Evolutionary conservation across 106 monocot species (phyloP), one percentile per base, ranked within the genome.

Genomic region (Narthecium ossifragum): DNA sequence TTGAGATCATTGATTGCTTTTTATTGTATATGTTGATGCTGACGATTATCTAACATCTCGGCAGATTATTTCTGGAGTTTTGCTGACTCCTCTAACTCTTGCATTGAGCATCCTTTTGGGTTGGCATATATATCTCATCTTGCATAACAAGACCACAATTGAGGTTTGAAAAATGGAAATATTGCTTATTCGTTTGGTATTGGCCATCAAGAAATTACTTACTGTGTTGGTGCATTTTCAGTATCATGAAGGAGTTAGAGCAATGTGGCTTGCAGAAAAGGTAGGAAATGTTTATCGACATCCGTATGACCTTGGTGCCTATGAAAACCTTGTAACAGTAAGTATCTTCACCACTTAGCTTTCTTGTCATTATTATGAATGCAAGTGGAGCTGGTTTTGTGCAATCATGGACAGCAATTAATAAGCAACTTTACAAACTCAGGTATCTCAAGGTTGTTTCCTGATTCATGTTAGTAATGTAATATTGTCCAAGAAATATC

Each of bases 231-330:
- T 32, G 15, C 46, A 15, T 17, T 64, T 43, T 79, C 79, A 98
- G 98, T 84, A 98, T 70, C 81, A 98, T 70, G 98, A 98, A 84
- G 98, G 98, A 70, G 98, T 98, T 18, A 98, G 91, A 78, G 91
- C 98, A 45, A 87, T 73, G 77, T 87, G 91, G 81, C 61, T 98
- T 57, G 98, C 78, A 67, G 81, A 91, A 72, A 91, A 88, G 60
- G 84, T 56, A 37, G 98, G 87, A 51, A 87, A 82, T 78, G 47
- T 65, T 23, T 91, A 91, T 72, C 68, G 69, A 34, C 86, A 98
- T 85, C 91, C 98, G 30, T 98, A 98, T 71, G 79, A 98, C 62
- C 84, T 98, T 70, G 98, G 98, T 57, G 61, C 56, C 46, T 98
- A 84, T 73, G 84, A 98, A 54, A 98, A 98, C 65, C 87, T 98